phyloP scores from a whole-genome alignment of 2,329 filamentous ascomycete species.

The Phyllosticta citrichinensis region DNA sequence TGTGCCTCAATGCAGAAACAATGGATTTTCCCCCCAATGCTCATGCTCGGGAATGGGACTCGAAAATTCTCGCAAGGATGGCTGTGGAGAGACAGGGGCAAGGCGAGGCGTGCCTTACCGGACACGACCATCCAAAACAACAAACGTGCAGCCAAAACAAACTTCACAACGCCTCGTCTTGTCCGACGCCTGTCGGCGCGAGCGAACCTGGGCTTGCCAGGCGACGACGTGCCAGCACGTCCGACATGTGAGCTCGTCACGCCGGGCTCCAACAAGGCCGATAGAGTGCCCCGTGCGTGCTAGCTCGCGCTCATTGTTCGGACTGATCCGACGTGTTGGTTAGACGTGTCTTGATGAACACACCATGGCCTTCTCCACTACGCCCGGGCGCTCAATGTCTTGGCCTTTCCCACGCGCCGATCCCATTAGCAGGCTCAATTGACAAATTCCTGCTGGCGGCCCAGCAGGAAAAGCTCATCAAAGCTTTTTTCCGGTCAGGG shows the following conservation, averaged over 20 bases:
- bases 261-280: background rate
- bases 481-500: background rate
- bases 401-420: background rate
- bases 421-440: background rate
- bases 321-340: background rate
- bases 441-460: background rate
- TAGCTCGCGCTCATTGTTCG: background rate
- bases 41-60: background rate
- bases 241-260: background rate
- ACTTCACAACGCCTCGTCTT: background rate
- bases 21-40: background rate
- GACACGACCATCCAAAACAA: background rate
- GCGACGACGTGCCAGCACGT: background rate
- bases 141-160: background rate
- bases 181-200: background rate
- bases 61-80: background rate
- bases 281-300: background rate
- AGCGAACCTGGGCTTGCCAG: background rate
- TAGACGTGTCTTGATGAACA: background rate
- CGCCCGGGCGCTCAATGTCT: background rate
- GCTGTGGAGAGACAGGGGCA: background rate
- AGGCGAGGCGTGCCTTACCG: background rate
- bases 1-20: background rate
- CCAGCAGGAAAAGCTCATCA: background rate
- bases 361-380: background rate